Conservation (phyloP, 768 basidiomycete species). For the Termitomyces sp. region DNA sequence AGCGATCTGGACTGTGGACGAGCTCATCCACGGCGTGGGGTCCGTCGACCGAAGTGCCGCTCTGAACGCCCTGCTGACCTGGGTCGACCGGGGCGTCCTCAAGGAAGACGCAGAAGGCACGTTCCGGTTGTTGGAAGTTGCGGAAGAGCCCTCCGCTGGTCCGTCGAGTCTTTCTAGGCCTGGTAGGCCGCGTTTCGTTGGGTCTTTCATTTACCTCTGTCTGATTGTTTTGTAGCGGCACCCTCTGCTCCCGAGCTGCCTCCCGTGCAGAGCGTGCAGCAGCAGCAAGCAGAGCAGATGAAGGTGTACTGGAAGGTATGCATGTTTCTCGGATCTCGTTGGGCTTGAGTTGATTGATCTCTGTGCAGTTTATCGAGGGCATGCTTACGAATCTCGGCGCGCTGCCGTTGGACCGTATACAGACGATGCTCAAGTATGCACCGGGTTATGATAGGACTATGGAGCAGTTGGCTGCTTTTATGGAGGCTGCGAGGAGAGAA, state of each 20-base stretch:
- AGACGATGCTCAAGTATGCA: conserved; percentile 81
- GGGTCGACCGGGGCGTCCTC: conserved; percentile 80
- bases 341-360: neutral
- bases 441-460: conserved; percentile 75
- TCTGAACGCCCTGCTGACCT: conserved; percentile 72
- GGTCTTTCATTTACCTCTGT: neutral
- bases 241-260: conserved; percentile 35
- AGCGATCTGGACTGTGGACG: conserved; percentile 72
- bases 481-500: conserved; percentile 78
- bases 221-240: conserved; percentile 10
- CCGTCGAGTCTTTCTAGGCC: conserved; percentile 10
- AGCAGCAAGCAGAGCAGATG: conserved; percentile 84
- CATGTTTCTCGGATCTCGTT: conserved; percentile 6
- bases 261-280: conserved; percentile 52
- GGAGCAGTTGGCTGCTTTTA: conserved; percentile 73
- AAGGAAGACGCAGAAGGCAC: conserved; percentile 57
- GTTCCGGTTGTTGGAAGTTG: conserved; percentile 62
- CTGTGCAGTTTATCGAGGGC: conserved; percentile 73
- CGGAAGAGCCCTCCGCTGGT: conserved; percentile 37
- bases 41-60: conserved; percentile 58
- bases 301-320: conserved; percentile 81
- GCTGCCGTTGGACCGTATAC: conserved; percentile 77
- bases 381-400: conserved; percentile 86
- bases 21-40: conserved; percentile 59
- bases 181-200: conserved; percentile 2